Percentiles rank a stretch among this genome's conserved stretches.
Evolutionary conservation across 345 rosid genomes (phyloP).

Genomic region (Euclidium syriacum): DNA sequence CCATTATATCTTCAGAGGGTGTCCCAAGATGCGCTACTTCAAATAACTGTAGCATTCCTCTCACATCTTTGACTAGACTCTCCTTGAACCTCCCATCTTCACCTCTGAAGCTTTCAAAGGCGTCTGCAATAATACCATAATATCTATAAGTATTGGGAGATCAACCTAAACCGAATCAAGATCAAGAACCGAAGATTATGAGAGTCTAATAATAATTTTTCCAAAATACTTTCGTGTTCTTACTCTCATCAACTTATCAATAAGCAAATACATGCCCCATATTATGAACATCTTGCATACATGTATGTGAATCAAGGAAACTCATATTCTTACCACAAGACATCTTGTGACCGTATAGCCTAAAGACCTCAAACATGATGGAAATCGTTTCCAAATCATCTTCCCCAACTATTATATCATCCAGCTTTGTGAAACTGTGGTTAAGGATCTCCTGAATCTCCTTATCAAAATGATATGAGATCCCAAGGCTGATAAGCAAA

Average conservation of each 20-base stretch:
- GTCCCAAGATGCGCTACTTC: constrained; percentile 8
- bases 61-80: not conserved
- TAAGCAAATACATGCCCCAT: not conserved
- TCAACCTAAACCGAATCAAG: too few relatives aligned
- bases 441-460: constrained; percentile 4
- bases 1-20: constrained; percentile 11
- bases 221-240: too few relatives aligned
- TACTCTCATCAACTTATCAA: too few relatives aligned
- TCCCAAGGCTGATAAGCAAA: constrained; percentile 14
- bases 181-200: too few relatives aligned
- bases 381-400: constrained; percentile 6
- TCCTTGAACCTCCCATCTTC: constrained; percentile 17
- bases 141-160: not conserved
- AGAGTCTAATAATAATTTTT: too few relatives aligned
- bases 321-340: constrained; percentile 7
- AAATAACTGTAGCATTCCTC: constrained; percentile 8
- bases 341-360: not conserved
- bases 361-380: constrained; percentile 12
- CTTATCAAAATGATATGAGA: constrained; percentile 2
- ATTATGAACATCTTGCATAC: not conserved
- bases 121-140: not conserved
- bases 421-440: not conserved
- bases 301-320: not conserved
- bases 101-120: constrained; percentile 7
- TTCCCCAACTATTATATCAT: not conserved